Base-by-base conservation (phyloP, 2,329 filamentous ascomycete species). In the Calonectria hawksworthii region DNA sequence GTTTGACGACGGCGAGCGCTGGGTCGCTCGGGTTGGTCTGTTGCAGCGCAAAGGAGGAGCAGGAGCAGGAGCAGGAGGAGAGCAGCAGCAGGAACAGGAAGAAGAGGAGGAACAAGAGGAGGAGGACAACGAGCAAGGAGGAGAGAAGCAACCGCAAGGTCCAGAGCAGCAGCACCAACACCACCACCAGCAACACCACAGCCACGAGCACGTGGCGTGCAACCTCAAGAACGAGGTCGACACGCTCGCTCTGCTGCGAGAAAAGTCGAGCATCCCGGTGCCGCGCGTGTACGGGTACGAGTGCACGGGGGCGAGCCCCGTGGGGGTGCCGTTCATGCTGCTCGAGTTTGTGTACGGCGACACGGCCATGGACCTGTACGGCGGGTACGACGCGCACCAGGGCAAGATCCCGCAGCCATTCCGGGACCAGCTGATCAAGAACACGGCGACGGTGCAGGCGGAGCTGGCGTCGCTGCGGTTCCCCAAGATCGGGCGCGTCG, bases 331-430 rank as follows among this genome's bases (percentile, higher is more conserved):
- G 1, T 84, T 81, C 69, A 80, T 83, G 7, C 72, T 85, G 26
- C 82, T 84, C 79, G 79, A 78, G 51, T 83, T 75, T 70, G 67
- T 81, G 52, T 82, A 76, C 65, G 83, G 81, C 65, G 82, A 78
- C 74, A 81, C 68, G 4, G 79, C 68, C 36, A 81, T 79, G 79
- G 82, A 78, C 77, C 65, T 72, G 14, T 38, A 28, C 3, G 78
- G 80, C 50, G 77, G 79, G 4, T 82, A 74, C 26, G 65, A 80
- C 8, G 61, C 68, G 16, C 77, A 81, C 61, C 61, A 52, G 30
- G 79, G 79, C 66, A 28, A 34, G 21, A 82, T 80, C 13, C 78
- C 77, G 8, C 36, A 23, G 18, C 66, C 44, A 11, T 52, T 68
- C 61, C 59, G 59, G 7, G n/a, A 3, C n/a, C 11, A 14, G 21